phyloP scores from a whole-genome alignment of 2,329 filamentous ascomycete species.

The Monilinia aucupariae region DNA sequence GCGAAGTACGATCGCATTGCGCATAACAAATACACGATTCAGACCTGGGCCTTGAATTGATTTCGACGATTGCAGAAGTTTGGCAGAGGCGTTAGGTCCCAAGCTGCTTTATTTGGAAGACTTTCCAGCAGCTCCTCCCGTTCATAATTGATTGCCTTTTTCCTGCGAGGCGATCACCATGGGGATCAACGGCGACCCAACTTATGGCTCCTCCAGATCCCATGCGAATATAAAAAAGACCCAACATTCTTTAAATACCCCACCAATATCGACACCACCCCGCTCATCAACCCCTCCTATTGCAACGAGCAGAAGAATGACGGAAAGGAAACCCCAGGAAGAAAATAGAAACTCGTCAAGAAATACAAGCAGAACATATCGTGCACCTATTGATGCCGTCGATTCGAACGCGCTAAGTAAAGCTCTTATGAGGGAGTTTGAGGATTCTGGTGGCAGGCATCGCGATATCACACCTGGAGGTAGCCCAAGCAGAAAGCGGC shows the following conservation, averaged over 20 bases:
- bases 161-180: slow-evolving; percentile 23
- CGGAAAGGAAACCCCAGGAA: slow-evolving; percentile 29
- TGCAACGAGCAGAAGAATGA: slow-evolving; percentile 30
- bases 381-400: slow-evolving; percentile 25
- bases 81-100: neutral
- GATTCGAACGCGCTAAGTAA: slow-evolving; percentile 55
- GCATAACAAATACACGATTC: neutral
- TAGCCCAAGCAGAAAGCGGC: slow-evolving; percentile 64
- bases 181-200: slow-evolving; percentile 29
- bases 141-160: slow-evolving; percentile 8
- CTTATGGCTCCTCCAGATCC: slow-evolving; percentile 24
- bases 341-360: slow-evolving; percentile 22
- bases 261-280: slow-evolving; percentile 32
- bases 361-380: slow-evolving; percentile 22
- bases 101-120: neutral
- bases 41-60: neutral
- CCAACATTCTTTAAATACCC: slow-evolving; percentile 29
- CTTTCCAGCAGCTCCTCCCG: slow-evolving; percentile 1
- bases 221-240: slow-evolving; percentile 26
- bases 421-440: slow-evolving; percentile 53
- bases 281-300: slow-evolving; percentile 33
- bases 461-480: slow-evolving; percentile 57
- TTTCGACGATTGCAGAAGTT: slow-evolving; percentile 1
- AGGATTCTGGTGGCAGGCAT: slow-evolving; percentile 49
- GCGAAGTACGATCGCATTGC: slow-evolving; percentile 15